phyloP scores from a whole-genome alignment of 768 basidiomycete species.

The Suillus tomentosus region DNA sequence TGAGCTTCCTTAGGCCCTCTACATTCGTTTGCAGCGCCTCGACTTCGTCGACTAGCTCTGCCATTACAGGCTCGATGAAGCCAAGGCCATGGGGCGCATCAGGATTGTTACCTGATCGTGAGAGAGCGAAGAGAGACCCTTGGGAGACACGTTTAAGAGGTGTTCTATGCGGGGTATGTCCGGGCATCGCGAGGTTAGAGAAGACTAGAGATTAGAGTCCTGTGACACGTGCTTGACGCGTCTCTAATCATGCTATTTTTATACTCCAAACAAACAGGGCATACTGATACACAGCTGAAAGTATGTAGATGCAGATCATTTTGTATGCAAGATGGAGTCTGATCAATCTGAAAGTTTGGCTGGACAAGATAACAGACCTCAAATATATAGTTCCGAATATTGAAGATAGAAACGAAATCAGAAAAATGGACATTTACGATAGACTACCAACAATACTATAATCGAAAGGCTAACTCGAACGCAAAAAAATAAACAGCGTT shows the following conservation, averaged over 20 bases:
- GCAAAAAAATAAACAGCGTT: neutral
- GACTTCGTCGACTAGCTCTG: conserved; percentile 87
- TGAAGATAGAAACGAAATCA: neutral
- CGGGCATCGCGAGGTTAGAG: conserved; percentile 18
- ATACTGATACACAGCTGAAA: neutral
- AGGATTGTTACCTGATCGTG: conserved; percentile 65
- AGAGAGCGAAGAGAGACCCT: conserved; percentile 84
- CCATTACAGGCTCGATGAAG: conserved; percentile 81
- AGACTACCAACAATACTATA: neutral
- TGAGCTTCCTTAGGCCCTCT: conserved; percentile 68
- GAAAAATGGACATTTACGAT: conserved; percentile 4
- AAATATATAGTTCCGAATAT: neutral
- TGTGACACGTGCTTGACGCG: conserved; percentile 13
- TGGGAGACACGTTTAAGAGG: conserved; percentile 90
- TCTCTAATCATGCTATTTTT: neutral
- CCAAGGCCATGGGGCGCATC: conserved; percentile 84
- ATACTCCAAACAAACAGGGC: neutral
- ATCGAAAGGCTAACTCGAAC: neutral
- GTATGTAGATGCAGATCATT: neutral
- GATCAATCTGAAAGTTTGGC: neutral
- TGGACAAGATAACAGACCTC: neutral
- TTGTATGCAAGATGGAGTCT: neutral
- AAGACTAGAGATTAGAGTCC: neutral
- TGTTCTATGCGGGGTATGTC: conserved; percentile 64
- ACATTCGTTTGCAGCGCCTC: conserved; percentile 78